Conservation (phyloP, 371 early-diverging fungal genomes). For the Syncephalastrum monosporum region DNA sequence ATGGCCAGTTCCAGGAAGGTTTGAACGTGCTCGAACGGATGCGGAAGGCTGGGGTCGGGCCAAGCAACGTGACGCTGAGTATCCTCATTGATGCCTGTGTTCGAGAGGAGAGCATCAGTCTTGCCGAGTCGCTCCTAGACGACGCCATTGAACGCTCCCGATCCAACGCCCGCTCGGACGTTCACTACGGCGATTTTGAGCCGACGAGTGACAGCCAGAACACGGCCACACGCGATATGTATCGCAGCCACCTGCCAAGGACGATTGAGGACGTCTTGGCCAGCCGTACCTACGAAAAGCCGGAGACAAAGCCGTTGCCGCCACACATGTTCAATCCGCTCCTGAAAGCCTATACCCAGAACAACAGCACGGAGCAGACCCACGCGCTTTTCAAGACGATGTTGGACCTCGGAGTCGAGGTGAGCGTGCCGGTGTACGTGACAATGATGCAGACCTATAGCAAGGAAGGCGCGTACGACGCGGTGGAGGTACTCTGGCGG, state of each 20-base stretch:
- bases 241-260: conserved; percentile 21
- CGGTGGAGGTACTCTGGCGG: conserved; percentile 35
- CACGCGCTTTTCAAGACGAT: conserved; percentile 19
- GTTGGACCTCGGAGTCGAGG: conserved; percentile 17
- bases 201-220: neutral
- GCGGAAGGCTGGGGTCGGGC: conserved; percentile 26
- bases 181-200: neutral
- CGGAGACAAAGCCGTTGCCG: conserved; percentile 8
- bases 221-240: conserved; percentile 10
- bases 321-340: conserved; percentile 38
- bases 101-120: conserved; percentile 16
- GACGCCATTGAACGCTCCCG: conserved; percentile 16
- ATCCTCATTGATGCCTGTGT: conserved; percentile 28
- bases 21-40: conserved; percentile 32
- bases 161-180: neutral
- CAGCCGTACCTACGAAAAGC: conserved; percentile 2
- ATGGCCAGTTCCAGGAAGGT: conserved; percentile 20
- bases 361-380: conserved; percentile 12
- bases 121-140: conserved; percentile 30
- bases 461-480: conserved; percentile 19
- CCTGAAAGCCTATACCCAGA: conserved; percentile 22
- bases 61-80: conserved; percentile 24
- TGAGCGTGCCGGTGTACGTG: conserved; percentile 20
- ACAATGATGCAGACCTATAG: conserved; percentile 35
- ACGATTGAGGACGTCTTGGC: conserved; percentile 35